phyloP scores from a whole-genome alignment of 2,329 filamentous ascomycete genomes.

The Stagonosporopsis rhizophila region DNA sequence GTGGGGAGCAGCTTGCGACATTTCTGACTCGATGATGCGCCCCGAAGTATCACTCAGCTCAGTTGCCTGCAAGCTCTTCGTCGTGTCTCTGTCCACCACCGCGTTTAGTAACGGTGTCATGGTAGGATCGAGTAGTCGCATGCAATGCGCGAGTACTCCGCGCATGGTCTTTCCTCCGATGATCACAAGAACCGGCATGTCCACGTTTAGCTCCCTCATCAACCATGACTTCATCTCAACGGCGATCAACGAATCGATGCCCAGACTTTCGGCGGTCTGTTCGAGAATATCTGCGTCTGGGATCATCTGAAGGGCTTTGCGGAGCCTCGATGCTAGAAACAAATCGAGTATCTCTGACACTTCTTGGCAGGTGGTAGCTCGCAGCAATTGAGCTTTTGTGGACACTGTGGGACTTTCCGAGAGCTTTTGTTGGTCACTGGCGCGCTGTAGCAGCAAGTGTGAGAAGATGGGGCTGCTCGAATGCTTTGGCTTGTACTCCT shows the following conservation, averaged over 20 bases:
- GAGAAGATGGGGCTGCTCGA: conserved; percentile 5
- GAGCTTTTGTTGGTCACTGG: too few relatives aligned
- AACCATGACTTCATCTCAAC: conserved; percentile 53
- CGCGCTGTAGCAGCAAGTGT: neutral
- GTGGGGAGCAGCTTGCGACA: too few relatives aligned
- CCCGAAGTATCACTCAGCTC: too few relatives aligned
- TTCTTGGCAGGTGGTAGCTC: neutral
- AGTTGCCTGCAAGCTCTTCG: neutral
- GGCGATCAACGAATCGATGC: conserved; percentile 44
- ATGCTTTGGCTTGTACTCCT: neutral
- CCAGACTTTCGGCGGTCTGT: conserved; percentile 12
- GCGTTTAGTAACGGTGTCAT: neutral
- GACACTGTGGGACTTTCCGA: neutral
- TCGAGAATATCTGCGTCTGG: neutral
- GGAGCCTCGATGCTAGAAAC: neutral
- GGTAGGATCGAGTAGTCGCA: neutral
- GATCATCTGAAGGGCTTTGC: conserved; percentile 7
- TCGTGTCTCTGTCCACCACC: neutral
- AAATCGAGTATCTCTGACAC: neutral
- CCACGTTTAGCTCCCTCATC: conserved; percentile 39
- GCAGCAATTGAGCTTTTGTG: neutral
- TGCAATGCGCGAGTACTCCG: neutral
- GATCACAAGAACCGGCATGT: conserved; percentile 35
- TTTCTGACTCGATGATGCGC: too few relatives aligned
- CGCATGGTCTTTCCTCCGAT: conserved; percentile 23